Evolutionary conservation across 164 flowering plant species (phyloP).

Genomic region (Piper betle): DNA sequence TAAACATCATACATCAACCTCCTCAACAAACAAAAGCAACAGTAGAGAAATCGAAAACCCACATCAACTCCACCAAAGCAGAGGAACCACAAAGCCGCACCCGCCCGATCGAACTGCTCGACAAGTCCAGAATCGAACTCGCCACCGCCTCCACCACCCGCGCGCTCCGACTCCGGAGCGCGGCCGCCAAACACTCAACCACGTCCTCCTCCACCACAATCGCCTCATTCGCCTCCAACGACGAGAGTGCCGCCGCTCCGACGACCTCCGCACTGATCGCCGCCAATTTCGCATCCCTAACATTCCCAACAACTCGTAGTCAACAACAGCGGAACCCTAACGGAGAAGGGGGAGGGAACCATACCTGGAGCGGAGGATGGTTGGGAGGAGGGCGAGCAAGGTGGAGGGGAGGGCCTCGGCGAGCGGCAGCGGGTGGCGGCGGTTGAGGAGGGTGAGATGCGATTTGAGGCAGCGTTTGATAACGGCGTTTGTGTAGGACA

Average conservation of each 20-base stretch:
- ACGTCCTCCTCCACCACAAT: constrained; percentile 29
- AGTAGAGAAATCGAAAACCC: constrained; percentile 17
- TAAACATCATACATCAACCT: not conserved
- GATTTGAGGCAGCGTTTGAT: constrained; percentile 21
- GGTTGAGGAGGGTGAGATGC: constrained; percentile 13
- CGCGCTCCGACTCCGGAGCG: constrained; percentile 10
- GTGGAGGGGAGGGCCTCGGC: constrained; percentile 7
- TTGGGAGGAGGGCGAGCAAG: constrained; percentile 31
- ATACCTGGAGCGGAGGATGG: constrained; percentile 30
- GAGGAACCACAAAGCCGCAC: constrained; percentile 19
- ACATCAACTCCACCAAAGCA: constrained; percentile 39
- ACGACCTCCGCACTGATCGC: constrained; percentile 25
- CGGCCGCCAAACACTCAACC: constrained; percentile 22
- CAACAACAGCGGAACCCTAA: not conserved
- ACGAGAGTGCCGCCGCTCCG: constrained; percentile 34
- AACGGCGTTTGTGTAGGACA: constrained; percentile 8
- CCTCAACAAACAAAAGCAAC: not conserved
- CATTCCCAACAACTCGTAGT: not conserved
- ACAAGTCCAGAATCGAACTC: constrained; percentile 53
- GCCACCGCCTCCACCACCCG: constrained; percentile 27
- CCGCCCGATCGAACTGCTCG: constrained; percentile 31
- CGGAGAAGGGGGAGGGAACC: not conserved
- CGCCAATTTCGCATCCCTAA: constrained; percentile 18
- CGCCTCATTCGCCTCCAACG: constrained; percentile 34
- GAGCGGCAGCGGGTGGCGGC: not conserved